phyloP scores from a whole-genome alignment of 176 grass and related monocot genomes.

The Phoenix roebelenii region DNA sequence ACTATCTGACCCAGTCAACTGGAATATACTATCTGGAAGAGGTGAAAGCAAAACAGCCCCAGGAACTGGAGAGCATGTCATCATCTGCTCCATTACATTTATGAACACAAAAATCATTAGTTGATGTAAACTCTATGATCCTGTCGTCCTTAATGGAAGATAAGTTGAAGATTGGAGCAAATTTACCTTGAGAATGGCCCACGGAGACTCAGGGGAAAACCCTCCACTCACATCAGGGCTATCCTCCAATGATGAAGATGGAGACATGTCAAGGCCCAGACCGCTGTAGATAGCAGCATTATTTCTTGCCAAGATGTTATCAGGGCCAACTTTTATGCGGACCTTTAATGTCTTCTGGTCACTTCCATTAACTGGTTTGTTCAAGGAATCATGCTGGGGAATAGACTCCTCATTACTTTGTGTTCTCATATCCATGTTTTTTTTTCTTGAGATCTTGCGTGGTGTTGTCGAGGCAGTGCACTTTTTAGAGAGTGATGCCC shows the following conservation, averaged over 20 bases:
- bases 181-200: slow-evolving; percentile 79
- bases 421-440: slow-evolving; percentile 27
- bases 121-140: no score
- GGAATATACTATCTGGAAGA: slow-evolving; percentile 36
- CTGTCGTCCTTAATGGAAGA: no score
- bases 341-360: slow-evolving; percentile 84
- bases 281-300: slow-evolving; percentile 88
- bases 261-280: slow-evolving; percentile 80
- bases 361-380: slow-evolving; percentile 31
- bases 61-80: slow-evolving; percentile 71
- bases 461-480: slow-evolving; percentile 27
- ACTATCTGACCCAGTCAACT: slow-evolving; percentile 47
- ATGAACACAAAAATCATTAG: no score
- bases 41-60: slow-evolving; percentile 69
- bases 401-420: slow-evolving; percentile 25
- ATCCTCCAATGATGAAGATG: slow-evolving; percentile 79
- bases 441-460: slow-evolving; percentile 37
- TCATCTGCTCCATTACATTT: slow-evolving; percentile 42
- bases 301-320: slow-evolving; percentile 54
- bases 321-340: slow-evolving; percentile 86
- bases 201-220: slow-evolving; percentile 77
- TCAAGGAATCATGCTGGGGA: slow-evolving; percentile 33
- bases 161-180: background rate
- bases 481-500: slow-evolving; percentile 40
- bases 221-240: slow-evolving; percentile 49